Percentiles rank a stretch among this genome's conserved stretches.
These are phyloP conservation scores for Phytophthora cryptogea DNA, from an alignment of 352 stramenopile genomes.

Conservation along the genomic window DNA sequence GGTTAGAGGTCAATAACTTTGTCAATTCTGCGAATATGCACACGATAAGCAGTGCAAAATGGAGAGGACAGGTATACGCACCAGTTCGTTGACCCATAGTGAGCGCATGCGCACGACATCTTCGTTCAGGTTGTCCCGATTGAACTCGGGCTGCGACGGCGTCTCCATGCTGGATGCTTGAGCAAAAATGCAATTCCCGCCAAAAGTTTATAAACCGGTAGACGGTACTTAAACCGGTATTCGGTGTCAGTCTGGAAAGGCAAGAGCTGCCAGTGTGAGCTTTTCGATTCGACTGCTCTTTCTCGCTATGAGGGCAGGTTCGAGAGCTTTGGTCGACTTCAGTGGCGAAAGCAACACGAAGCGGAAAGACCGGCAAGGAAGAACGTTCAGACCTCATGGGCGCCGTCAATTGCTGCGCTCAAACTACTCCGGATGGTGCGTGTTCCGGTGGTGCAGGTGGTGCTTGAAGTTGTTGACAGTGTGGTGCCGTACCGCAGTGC, in stretches of 20 bases:
- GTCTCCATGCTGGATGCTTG: constrained; percentile 28
- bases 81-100: constrained; percentile 85
- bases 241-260: constrained; percentile 38
- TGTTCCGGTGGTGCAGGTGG: constrained; percentile 11
- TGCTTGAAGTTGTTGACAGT: not conserved
- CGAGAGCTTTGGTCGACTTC: constrained; percentile 1
- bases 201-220: constrained; percentile 16
- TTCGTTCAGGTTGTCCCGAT: constrained; percentile 81
- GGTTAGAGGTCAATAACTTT: constrained; percentile 5
- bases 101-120: constrained; percentile 71
- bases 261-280: constrained; percentile 10
- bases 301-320: constrained; percentile 25
- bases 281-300: constrained; percentile 22
- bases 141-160: constrained; percentile 42
- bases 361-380: constrained; percentile 17
- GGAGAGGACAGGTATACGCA: constrained; percentile 20
- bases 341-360: constrained; percentile 23
- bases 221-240: constrained; percentile 5
- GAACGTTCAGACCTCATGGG: constrained; percentile 26
- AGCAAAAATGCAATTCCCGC: constrained; percentile 11
- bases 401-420: constrained; percentile 44
- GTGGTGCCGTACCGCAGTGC: constrained; percentile 10
- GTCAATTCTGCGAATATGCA: constrained; percentile 20
- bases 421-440: constrained; percentile 36
- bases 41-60: not conserved